Base-by-base conservation (phyloP, 2,329 filamentous ascomycete genomes). In the Aspergillus phoenicis region DNA sequence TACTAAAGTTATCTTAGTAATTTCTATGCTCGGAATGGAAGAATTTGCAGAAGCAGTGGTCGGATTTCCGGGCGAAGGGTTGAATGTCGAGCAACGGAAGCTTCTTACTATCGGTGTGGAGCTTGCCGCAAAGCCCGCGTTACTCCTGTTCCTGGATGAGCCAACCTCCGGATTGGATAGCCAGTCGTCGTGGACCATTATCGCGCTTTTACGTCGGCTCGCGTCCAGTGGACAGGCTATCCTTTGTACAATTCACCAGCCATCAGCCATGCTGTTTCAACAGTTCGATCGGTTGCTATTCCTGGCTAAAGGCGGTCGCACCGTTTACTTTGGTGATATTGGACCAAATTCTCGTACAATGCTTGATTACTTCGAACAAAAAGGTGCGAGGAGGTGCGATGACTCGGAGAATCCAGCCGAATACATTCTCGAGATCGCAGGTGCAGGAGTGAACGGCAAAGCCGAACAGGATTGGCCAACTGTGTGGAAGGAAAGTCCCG, bases 181-280 rank as follows among this genome's bases (percentile, higher is more conserved):
- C 62, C 92, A 96, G 76, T 95, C 91, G 3, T 93, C 91, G 0
- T 97, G 91, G 91, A 89, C 91, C 62, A 96, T 97, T 71, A 83
- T 91, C 49, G 87, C 90, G 68, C 85, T 97, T 15, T 82, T 97
- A 47, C 88, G 94, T 76, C 96, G 95, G 78, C 83, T 97, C 22
- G 91, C 91, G 69, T 90, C 94, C 75, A 89, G 87, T 63, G 93
- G 93, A 11, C 91, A 95, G 73, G 92, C 93, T 52, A 89, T 97
- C 73, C 86, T 97, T 13, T 96, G 91, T 77, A 97, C 93, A 0
- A 97, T 97, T 64, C 93, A 97, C 75, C 93, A 97, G 75, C 93
- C 93, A 11, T 36, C 33, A 36, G 33, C 33, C 11, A 36, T 36
- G 33, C 33, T 36, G 33, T 36, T 36, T 5, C 33, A 36, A 10